A percentile compares a stretch with the other conserved stretches of the same genome.
Evolutionary conservation across 306 rosid genomes (phyloP).

Genomic region (Echinosophora koreensis): DNA sequence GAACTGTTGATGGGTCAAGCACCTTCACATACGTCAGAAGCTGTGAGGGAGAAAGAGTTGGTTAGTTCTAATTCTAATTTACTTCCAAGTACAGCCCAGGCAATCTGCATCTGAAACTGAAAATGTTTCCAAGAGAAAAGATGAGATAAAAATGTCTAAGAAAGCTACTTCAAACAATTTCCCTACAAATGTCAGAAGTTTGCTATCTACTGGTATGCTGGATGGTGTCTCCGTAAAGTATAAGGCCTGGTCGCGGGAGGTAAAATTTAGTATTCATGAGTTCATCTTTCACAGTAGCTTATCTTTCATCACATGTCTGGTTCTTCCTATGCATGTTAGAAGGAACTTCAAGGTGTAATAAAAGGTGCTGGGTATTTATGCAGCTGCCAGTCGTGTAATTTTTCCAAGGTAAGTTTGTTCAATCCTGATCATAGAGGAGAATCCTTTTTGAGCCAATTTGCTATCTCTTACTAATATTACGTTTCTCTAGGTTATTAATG

Average conservation of each 20-base stretch:
- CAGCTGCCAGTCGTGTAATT: constrained; percentile 69
- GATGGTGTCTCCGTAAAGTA: constrained; percentile 89
- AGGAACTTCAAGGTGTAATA: constrained; percentile 79
- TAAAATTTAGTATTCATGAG: constrained; percentile 59
- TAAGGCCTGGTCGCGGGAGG: constrained; percentile 87
- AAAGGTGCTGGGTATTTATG: constrained; percentile 82
- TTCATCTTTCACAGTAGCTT: constrained; percentile 55
- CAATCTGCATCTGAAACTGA: constrained; percentile 53
- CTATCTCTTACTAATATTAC: constrained; percentile 24
- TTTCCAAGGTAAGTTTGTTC: constrained; percentile 67
- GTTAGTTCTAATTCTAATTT: constrained; percentile 49
- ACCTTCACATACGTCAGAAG: constrained; percentile 52
- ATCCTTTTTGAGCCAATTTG: constrained; percentile 36
- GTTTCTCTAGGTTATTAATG: constrained; percentile 68
- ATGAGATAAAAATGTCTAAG: constrained; percentile 61
- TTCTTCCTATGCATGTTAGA: constrained; percentile 67
- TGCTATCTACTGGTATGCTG: constrained; percentile 87
- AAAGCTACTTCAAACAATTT: constrained; percentile 72
- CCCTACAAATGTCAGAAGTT: constrained; percentile 84
- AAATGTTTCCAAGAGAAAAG: constrained; percentile 57
- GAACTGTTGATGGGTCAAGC: constrained; percentile 66
- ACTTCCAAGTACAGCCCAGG: constrained; percentile 41
- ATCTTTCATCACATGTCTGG: constrained; percentile 60
- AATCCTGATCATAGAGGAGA: constrained; percentile 10
- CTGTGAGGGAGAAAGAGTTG: constrained; percentile 52